Evolutionary conservation across 768 basidiomycete genomes (phyloP), one percentile per base, ranked within the genome.

Genomic region (Tricholoma bakamatsutake): DNA sequence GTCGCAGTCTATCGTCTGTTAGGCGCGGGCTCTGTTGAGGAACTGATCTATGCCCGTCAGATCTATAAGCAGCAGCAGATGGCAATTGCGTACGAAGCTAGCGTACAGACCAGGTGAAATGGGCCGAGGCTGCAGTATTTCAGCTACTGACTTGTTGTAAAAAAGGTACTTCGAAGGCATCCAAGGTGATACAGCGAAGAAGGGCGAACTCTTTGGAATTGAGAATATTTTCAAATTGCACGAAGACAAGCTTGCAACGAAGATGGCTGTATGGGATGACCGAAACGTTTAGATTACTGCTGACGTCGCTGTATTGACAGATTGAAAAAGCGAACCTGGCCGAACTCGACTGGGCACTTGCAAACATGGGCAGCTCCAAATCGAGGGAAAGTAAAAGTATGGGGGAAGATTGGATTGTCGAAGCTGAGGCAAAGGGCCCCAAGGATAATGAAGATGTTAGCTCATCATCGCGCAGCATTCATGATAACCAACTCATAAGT

Each of bases 21-120:
- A 13, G 91, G 88, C 0, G 90, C 91, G 3, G 93, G 93, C 2
- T 90, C 90, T 6, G 77, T 94, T 11, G 92, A 94, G 63, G 92
- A 95, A 66, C 70, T 92, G 42, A 91, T 93, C 17, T 93, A 93
- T 62, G 88, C 88, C 0, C 82, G 92, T 11, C 93, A 95, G 65
- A 81, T 96, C 18, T 94, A 94, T 71, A 95, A 95, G 66, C 91
- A 93, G 60, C 93, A 95, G 65, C 89, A 92, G 64, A 93, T 93
- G 89, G 83, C 83, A n/a, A 91, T 93, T 46, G 92, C 84, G 0
- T 94, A 94, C 66, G 81, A 88, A 58, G 88, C 87, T 1, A 90
- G 88, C 61, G 73, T 90, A 8, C 91, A 93, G 63, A 92, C 91
- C 0, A 79, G 90, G 85, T 85, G 63, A 28, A 40, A 7, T 24